A percentile compares a stretch with the other conserved stretches of the same genome.
These are phyloP conservation scores for Hymenoscyphus fraxineus DNA, from an alignment of 2,329 filamentous ascomycete genomes.

Conservation along the genomic window DNA sequence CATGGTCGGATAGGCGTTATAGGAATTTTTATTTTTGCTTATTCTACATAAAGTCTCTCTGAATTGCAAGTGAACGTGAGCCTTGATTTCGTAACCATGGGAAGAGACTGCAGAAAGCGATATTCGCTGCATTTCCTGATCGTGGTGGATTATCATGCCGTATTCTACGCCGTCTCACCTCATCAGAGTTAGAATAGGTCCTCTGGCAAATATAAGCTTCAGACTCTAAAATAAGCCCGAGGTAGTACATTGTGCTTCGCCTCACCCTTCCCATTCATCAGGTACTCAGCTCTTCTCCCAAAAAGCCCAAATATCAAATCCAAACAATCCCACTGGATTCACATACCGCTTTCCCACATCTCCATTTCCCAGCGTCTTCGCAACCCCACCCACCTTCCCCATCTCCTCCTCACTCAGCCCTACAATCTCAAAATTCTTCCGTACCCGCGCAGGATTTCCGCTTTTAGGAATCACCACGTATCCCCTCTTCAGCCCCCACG, in stretches of 20 bases:
- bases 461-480: constrained; percentile 70
- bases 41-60: neutral
- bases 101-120: neutral
- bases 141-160: neutral
- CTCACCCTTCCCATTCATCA: neutral
- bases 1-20: neutral
- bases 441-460: constrained; percentile 62
- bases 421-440: constrained; percentile 63
- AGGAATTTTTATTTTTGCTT: neutral
- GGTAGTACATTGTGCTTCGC: neutral
- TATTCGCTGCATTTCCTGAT: neutral
- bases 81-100: neutral
- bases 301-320: constrained; percentile 55
- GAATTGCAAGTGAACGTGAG: neutral
- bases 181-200: neutral
- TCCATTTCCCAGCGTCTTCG: constrained; percentile 43
- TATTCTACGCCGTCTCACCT: neutral
- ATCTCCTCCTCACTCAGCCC: constrained; percentile 60
- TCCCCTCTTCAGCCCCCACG: constrained; percentile 66
- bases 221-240: too few relatives aligned
- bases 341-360: constrained; percentile 63
- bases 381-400: constrained; percentile 51
- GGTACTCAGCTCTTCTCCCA: neutral
- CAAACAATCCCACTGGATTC: constrained; percentile 76
- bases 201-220: neutral